Evolutionary conservation across 345 rosid genomes (phyloP).

Genomic region (Carallia brachiata): DNA sequence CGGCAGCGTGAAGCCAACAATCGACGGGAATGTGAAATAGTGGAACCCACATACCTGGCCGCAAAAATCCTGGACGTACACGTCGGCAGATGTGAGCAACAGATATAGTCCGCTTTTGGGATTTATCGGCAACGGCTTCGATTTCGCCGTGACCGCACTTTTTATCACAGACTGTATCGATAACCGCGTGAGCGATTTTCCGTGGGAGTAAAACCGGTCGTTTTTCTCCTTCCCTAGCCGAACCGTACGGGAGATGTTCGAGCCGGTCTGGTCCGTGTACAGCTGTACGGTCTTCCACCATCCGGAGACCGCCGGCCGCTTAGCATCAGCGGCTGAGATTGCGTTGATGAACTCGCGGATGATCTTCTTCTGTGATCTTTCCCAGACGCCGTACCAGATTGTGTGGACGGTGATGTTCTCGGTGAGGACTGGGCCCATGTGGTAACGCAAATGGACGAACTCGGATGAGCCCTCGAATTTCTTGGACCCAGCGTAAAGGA

Average conservation of each 20-base stretch:
- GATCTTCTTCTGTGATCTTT: conserved; percentile 65
- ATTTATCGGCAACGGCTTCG: conserved; percentile 70
- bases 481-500: conserved; percentile 50
- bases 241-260: conserved; percentile 26
- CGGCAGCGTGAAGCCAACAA: conserved; percentile 88
- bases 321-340: conserved; percentile 53
- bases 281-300: conserved; percentile 94
- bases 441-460: conserved; percentile 76
- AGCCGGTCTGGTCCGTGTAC: conserved; percentile 85
- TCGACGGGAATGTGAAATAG: conserved; percentile 92
- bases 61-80: conserved; percentile 93
- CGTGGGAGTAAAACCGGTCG: conserved; percentile 92
- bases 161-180: conserved; percentile 84
- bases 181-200: conserved; percentile 72
- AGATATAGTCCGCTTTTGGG: conserved; percentile 77
- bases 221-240: conserved; percentile 69
- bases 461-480: conserved; percentile 96
- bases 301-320: conserved; percentile 72
- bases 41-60: conserved; percentile 95
- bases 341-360: conserved; percentile 85
- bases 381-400: conserved; percentile 96
- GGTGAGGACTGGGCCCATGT: conserved; percentile 93
- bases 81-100: conserved; percentile 78
- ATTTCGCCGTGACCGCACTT: conserved; percentile 62
- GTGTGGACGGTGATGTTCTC: conserved; percentile 78